Evolutionary conservation across 352 stramenopile species (phyloP), one percentile per base, ranked within the genome.

Genomic region (Globisporangium viniferum): DNA sequence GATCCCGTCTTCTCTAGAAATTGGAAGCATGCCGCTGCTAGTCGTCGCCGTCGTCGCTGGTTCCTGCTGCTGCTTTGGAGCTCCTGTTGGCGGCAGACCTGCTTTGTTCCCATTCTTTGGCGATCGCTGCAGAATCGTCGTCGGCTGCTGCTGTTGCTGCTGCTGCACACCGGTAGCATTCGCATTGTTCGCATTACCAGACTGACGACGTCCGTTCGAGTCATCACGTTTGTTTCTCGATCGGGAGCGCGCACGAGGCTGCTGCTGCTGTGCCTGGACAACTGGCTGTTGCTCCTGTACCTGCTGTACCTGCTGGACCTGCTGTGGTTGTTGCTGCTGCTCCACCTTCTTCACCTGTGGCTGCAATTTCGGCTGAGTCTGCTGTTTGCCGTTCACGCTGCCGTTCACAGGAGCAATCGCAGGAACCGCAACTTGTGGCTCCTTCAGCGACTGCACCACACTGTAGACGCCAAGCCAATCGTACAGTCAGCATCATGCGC

Each of bases 1-100:
- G 55, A 93, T 92, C 53, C 88, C 88, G 69, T 95, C 86, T 39
- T 83, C 86, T 57, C 85, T 86, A 6, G 83, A 93, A 55, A 94
- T 90, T 14, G 83, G 78, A 33, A 88, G 71, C 78, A 90, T 90
- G 24, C 74, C 78, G 51, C 58, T 79, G 54, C 35, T 55, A 31
- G 54, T 65, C 62, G 62, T 75, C 73, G 39, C n/a, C 62, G 62
- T 51, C 39, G 70, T 69, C 73, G 39, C 15, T 31, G 41, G 58
- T 78, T 78, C 63, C 69, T 71, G 66, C 54, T 76, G 54, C 59
- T 64, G 35, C 8, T 55, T 41, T 29, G 33, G 22, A 2, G 57
- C 49, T 49, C 36, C 59, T n/a, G 67, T 59, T 46, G 62, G 67
- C 15, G 61, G 67, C 1, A 71, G 35, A 18, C 61, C 72, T 77